A percentile compares a stretch with the other conserved stretches of the same genome.
Evolutionary conservation across 352 stramenopile genomes (phyloP).

Genomic region (Thalassiosira livingstoniorum): DNA sequence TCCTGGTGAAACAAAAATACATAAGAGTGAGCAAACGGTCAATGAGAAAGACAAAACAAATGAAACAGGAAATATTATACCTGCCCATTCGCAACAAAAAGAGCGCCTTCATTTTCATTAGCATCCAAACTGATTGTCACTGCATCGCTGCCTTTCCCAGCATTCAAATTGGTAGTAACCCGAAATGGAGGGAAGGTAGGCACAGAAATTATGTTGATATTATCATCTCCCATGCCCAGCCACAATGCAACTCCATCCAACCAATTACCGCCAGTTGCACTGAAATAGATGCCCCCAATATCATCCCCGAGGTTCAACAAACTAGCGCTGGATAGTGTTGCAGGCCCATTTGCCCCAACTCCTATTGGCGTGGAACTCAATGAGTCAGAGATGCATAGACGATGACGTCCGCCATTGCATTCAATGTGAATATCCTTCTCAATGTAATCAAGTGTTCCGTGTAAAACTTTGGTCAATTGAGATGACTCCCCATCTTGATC

Average conservation of each 20-base stretch:
- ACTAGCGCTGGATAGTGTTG: constrained; percentile 32
- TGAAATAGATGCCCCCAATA: constrained; percentile 57
- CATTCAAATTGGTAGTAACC: constrained; percentile 52
- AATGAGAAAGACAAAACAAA: neutral
- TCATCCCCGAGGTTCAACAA: constrained; percentile 52
- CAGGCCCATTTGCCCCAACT: constrained; percentile 10
- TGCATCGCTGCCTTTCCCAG: constrained; percentile 52
- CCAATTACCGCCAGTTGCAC: constrained; percentile 34
- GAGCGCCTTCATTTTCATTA: constrained; percentile 9
- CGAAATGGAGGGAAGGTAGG: constrained; percentile 6
- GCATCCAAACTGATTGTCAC: constrained; percentile 40
- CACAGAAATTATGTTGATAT: constrained; percentile 48
- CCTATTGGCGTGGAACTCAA: constrained; percentile 44
- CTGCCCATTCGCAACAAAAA: constrained; percentile 63
- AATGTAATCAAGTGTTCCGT: constrained; percentile 62
- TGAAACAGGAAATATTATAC: neutral
- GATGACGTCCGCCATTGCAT: constrained; percentile 37
- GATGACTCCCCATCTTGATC: constrained; percentile 45
- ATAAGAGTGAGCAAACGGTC: neutral
- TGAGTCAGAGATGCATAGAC: constrained; percentile 57
- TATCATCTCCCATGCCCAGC: constrained; percentile 43
- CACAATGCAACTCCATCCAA: constrained; percentile 55
- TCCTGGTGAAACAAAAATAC: constrained; percentile 4
- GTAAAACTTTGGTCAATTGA: constrained; percentile 33
- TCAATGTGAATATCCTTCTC: constrained; percentile 46